Conservation (phyloP, 2,329 filamentous ascomycete species). For the Gliomastix tumulicola region DNA sequence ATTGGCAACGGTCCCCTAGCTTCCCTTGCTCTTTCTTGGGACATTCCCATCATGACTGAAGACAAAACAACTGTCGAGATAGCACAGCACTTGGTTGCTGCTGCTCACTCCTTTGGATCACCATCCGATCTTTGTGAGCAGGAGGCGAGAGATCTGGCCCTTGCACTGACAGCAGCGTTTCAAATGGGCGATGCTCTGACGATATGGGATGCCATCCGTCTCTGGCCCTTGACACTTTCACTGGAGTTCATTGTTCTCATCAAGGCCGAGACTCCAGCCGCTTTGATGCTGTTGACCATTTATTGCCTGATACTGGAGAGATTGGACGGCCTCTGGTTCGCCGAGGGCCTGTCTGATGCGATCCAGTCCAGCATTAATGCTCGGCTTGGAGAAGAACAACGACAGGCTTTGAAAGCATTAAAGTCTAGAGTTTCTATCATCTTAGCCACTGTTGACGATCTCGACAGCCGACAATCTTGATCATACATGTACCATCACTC, state of each 20-base stretch:
- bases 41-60: background rate
- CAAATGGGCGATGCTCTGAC: background rate
- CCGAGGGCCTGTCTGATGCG: background rate
- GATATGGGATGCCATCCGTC: slow-evolving; percentile 3
- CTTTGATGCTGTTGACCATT: slow-evolving; percentile 4
- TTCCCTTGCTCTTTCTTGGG: slow-evolving; percentile 2
- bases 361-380: background rate
- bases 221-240: slow-evolving; percentile 4
- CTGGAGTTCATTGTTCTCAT: slow-evolving; percentile 5
- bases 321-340: slow-evolving; percentile 4
- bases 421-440: background rate
- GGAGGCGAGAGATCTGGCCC: background rate
- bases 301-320: slow-evolving; percentile 7
- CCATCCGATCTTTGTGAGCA: background rate
- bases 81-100: background rate
- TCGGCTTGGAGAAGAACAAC: background rate
- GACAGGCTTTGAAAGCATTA: background rate
- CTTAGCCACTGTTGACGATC: no score
- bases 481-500: background rate
- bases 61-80: background rate
- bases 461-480: no score
- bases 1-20: slow-evolving; percentile 4
- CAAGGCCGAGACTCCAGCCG: slow-evolving; percentile 1
- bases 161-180: background rate
- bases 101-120: no score